Percentiles rank a stretch among this genome's conserved stretches.
Conservation (phyloP, 2,329 filamentous ascomycete genomes). For the Aureobasidium sp. region DNA sequence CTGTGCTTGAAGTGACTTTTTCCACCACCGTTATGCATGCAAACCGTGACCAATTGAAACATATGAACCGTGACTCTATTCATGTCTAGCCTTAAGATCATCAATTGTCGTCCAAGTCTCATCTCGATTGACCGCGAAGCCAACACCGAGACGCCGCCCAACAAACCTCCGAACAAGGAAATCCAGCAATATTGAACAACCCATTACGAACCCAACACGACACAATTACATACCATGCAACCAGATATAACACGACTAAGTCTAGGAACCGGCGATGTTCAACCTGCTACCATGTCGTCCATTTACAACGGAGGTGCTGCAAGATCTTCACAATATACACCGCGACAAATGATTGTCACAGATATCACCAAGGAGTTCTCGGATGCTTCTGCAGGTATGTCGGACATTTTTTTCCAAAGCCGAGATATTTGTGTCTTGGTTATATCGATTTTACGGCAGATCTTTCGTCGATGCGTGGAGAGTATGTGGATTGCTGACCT, state of each 20-base stretch:
- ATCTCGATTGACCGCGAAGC: not conserved
- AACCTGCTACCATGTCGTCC: not conserved
- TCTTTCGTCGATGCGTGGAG: not conserved
- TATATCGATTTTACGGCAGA: not conserved
- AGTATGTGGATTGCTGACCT: not conserved
- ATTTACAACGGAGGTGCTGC: not conserved
- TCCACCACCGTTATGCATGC: not conserved
- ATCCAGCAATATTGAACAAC: not conserved
- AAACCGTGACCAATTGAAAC: not conserved
- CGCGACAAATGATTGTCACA: conserved; percentile 12
- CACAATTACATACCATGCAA: not conserved
- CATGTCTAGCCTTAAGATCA: not conserved
- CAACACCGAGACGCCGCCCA: not conserved
- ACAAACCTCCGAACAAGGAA: not conserved
- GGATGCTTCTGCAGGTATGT: conserved; percentile 25
- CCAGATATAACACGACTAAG: conserved; percentile 10
- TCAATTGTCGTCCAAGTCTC: not conserved
- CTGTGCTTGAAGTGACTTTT: not conserved
- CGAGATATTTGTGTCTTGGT: not conserved
- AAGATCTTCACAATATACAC: not conserved
- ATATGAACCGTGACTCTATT: not conserved
- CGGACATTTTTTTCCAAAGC: not conserved
- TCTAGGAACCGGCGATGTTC: not conserved
- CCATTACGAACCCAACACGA: too few species aligned
- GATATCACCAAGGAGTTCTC: conserved; percentile 33